A percentile compares a stretch with the other conserved stretches of the same genome.
Evolutionary conservation across 2,329 filamentous ascomycete species (phyloP).

Genomic region (Hortaea werneckii): DNA sequence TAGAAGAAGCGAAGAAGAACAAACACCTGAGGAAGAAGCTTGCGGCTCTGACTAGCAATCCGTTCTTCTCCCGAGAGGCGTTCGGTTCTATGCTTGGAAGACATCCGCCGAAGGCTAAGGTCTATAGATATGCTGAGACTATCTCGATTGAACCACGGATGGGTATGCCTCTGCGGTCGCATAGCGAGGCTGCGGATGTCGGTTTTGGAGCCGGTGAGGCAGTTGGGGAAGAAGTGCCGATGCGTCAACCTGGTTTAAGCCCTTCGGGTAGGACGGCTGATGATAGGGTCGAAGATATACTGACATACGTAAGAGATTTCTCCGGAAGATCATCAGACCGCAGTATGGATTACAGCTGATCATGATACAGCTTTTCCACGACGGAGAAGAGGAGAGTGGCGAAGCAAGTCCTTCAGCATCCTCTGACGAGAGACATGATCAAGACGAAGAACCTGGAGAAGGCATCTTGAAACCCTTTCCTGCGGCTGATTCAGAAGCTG

Average conservation of each 20-base stretch:
- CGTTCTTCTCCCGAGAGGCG: constrained; percentile 2
- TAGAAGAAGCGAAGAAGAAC: not conserved
- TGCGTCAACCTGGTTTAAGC: too few relatives aligned
- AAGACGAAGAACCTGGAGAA: too few relatives aligned
- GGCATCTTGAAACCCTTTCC: too few relatives aligned
- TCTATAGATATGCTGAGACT: not conserved
- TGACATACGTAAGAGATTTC: not conserved
- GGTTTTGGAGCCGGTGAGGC: not conserved
- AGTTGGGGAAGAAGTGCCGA: not conserved
- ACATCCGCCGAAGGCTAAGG: not conserved
- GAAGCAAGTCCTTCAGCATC: too few relatives aligned
- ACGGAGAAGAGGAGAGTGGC: too few relatives aligned
- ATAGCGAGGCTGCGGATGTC: not conserved
- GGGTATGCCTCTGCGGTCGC: not conserved
- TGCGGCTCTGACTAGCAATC: constrained; percentile 1
- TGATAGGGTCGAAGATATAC: not conserved
- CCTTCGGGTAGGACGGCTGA: not conserved
- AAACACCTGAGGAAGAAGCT: constrained; percentile 3
- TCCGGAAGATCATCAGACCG: not conserved
- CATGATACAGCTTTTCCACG: too few relatives aligned
- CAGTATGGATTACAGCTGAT: too few relatives aligned
- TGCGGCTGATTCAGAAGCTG: too few relatives aligned
- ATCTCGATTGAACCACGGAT: not conserved
- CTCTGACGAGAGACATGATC: too few relatives aligned
- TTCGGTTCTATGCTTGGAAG: constrained; percentile 2